Conservation (phyloP, 768 basidiomycete genomes). For the Pleurotus cornucopiae region DNA sequence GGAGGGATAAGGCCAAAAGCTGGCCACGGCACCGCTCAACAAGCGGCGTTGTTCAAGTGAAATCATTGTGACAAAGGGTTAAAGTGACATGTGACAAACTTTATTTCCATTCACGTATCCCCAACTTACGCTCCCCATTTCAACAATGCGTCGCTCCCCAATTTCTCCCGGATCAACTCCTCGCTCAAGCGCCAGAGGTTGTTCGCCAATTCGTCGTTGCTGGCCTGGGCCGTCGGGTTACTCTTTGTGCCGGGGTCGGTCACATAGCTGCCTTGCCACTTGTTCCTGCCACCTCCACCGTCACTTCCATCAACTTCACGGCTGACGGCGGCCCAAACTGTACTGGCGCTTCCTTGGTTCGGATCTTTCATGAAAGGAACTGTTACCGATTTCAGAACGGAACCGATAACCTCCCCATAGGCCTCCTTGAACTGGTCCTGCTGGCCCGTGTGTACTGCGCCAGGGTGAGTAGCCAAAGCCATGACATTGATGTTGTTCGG, state of each 20-base stretch:
- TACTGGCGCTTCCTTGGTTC: constrained; percentile 1
- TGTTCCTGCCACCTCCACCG: not conserved
- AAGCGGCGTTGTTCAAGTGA: not conserved
- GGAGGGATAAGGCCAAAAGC: too few relatives aligned
- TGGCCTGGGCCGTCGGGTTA: not conserved
- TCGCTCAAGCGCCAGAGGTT: constrained; percentile 1
- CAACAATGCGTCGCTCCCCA: constrained; percentile 1
- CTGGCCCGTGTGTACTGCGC: constrained; percentile 5
- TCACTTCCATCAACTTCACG: not conserved
- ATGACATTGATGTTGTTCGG: not conserved
- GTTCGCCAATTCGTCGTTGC: not conserved
- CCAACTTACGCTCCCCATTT: not conserved
- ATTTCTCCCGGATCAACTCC: not conserved
- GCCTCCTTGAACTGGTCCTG: constrained; percentile 5
- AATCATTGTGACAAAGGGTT: not conserved
- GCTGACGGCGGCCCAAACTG: constrained; percentile 1
- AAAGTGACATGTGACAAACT: not conserved
- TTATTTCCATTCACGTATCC: not conserved
- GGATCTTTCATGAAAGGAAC: not conserved
- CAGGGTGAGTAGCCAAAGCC: not conserved
- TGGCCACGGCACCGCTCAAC: too few relatives aligned
- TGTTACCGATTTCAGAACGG: not conserved
- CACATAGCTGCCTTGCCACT: constrained; percentile 4
- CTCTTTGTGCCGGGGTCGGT: constrained; percentile 1
- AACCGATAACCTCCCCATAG: not conserved